phyloP scores from a whole-genome alignment of 2,329 filamentous ascomycete genomes.

The Tympanopsis confertula region DNA sequence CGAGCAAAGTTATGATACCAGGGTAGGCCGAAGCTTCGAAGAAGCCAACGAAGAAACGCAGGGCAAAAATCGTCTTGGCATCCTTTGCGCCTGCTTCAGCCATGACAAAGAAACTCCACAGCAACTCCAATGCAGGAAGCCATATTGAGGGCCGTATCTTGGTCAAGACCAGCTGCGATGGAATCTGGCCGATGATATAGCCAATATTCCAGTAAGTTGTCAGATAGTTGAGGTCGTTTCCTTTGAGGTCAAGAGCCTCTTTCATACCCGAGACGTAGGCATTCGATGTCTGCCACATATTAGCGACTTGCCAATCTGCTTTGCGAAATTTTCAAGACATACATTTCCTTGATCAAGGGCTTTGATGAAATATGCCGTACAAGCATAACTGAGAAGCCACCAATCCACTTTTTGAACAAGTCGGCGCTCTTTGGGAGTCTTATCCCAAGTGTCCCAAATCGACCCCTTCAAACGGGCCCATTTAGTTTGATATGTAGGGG shows the following conservation, averaged over 20 bases:
- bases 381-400: constrained; percentile 21
- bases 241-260: constrained; percentile 36
- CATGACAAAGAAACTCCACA: constrained; percentile 21
- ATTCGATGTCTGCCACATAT: constrained; percentile 14
- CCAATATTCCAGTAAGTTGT: constrained; percentile 44
- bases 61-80: constrained; percentile 19
- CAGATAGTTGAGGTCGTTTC: constrained; percentile 41
- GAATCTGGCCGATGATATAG: constrained; percentile 37
- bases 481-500: too few species aligned
- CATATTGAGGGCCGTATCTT: constrained; percentile 25
- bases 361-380: constrained; percentile 24
- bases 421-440: constrained; percentile 16
- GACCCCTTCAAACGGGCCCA: too few species aligned
- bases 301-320: too few species aligned
- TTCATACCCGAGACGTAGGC: constrained; percentile 31
- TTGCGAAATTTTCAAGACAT: constrained; percentile 6
- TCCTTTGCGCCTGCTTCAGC: constrained; percentile 22
- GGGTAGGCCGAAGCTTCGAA: constrained; percentile 24
- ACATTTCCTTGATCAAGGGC: constrained; percentile 20
- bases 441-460: constrained; percentile 20
- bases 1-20: constrained; percentile 23
- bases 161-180: constrained; percentile 24
- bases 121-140: constrained; percentile 23
- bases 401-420: constrained; percentile 20
- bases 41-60: constrained; percentile 31